Conservation (phyloP, 2,329 filamentous ascomycete genomes). For the Colletotrichum shisoi region DNA sequence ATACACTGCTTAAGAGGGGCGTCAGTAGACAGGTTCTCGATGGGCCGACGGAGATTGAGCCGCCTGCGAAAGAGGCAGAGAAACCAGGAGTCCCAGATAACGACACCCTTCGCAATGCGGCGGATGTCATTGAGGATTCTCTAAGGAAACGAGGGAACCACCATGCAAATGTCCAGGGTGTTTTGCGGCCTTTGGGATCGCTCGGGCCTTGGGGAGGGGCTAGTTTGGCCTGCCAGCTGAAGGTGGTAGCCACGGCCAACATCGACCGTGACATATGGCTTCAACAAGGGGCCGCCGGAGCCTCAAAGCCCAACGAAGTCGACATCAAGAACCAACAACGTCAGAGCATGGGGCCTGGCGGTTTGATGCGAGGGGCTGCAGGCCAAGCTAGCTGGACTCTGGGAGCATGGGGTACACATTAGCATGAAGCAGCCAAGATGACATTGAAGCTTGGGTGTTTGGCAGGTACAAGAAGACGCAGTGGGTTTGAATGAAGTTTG, state of each 20-base stretch:
- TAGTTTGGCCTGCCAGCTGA: slow-evolving; percentile 73
- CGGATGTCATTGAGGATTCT: slow-evolving; percentile 66
- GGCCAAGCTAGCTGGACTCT: slow-evolving; percentile 66
- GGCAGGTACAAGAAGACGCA: not conserved
- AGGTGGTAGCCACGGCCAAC: slow-evolving; percentile 72
- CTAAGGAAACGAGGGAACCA: slow-evolving; percentile 49
- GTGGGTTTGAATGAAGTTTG: not conserved
- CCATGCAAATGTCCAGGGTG: slow-evolving; percentile 58
- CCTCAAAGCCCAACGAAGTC: slow-evolving; percentile 66
- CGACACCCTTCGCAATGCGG: slow-evolving; percentile 52
- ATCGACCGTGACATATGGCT: slow-evolving; percentile 77
- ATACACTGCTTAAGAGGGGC: slow-evolving; percentile 53
- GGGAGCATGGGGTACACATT: slow-evolving; percentile 62
- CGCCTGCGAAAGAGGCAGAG: slow-evolving; percentile 20
- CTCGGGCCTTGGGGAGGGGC: slow-evolving; percentile 79
- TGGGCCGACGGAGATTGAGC: slow-evolving; percentile 39
- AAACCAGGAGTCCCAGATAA: slow-evolving; percentile 45
- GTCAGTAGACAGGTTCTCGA: slow-evolving; percentile 42
- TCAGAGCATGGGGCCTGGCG: slow-evolving; percentile 69
- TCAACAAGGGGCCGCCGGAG: slow-evolving; percentile 70
- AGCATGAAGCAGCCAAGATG: slow-evolving; percentile 49
- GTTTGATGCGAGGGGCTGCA: slow-evolving; percentile 53
- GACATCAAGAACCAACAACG: slow-evolving; percentile 66
- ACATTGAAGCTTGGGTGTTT: not conserved
- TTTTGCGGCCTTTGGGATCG: slow-evolving; percentile 71